phyloP scores from a whole-genome alignment of 192 early-diverging fungal species.

The Cladochytrium replicatum region DNA sequence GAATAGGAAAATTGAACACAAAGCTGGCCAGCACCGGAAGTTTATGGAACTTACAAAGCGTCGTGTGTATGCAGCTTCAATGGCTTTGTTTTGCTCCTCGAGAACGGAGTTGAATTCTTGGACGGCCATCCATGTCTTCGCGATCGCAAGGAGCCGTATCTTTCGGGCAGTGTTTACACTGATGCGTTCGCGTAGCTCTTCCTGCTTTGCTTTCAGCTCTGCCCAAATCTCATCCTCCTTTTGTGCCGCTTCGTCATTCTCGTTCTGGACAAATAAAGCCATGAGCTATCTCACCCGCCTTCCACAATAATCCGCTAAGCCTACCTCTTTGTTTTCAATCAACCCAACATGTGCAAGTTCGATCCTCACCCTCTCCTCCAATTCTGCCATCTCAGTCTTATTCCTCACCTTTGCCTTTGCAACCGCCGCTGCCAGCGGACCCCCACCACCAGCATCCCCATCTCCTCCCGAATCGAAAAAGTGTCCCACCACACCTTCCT shows the following conservation, averaged over 20 bases:
- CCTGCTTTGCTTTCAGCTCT: constrained; percentile 54
- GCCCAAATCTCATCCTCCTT: constrained; percentile 39
- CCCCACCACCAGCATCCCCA: constrained; percentile 13
- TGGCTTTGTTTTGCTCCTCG: constrained; percentile 80
- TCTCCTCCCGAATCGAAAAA: constrained; percentile 22
- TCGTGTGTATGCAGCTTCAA: constrained; percentile 81
- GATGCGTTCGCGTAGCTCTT: constrained; percentile 60
- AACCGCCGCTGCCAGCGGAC: not conserved
- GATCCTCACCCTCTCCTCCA: constrained; percentile 73
- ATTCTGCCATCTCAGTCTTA: constrained; percentile 42
- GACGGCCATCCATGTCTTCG: constrained; percentile 62
- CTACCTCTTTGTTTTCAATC: constrained; percentile 64
- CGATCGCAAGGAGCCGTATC: constrained; percentile 51
- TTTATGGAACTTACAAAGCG: constrained; percentile 76
- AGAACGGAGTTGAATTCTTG: constrained; percentile 83
- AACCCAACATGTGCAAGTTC: constrained; percentile 80
- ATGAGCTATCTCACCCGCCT: too few species aligned
- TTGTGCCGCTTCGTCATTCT: too few species aligned
- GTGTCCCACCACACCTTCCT: constrained; percentile 31
- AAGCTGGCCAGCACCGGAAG: too few species aligned
- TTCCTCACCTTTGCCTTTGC: constrained; percentile 7
- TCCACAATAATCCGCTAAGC: too few species aligned
- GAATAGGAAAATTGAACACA: too few species aligned
- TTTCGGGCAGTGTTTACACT: constrained; percentile 60
- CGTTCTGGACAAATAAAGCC: too few species aligned